Evolutionary conservation across 129 eudicot genomes (phyloP), one percentile per base, ranked within the genome.

Genomic region (Flaveria ramosissima): DNA sequence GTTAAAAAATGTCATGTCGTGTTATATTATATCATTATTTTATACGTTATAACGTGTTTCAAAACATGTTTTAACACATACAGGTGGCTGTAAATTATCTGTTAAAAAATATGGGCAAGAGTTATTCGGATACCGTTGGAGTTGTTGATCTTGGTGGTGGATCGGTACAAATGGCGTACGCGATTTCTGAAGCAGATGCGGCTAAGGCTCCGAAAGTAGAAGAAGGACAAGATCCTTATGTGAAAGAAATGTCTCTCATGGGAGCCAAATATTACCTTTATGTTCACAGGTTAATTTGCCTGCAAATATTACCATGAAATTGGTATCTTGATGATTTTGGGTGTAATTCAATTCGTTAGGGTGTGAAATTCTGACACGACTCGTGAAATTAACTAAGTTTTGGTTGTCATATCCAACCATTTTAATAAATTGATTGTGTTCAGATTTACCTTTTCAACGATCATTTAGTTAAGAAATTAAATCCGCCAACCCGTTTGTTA

Each of bases 71-170:
- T 39, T 68, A 30, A 46, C 70, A 6, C 11, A 26, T 78, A 70
- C 86, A 94, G 98, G 97, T 94, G 70, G 92, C 99, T 36, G 86
- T 94, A 66, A 94, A 94, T 82, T 94, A 94, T 80, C 75, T 94
- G n/a, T 65, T 89, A 70, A 92, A 92, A 15, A 87, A 80, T 45
- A 80, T 94, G 70, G 99, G 99, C 9, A 89, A 88, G 79, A 70
- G 77, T 23, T 94, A 87, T 83, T 82, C 92, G 1, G 48, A 70
- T 65, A 94, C 99, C 36, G 96, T 94, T 72, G 99, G 97, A 72
- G 97, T 94, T 56, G 97, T 94, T 72, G 99, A 94, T 82, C 97
- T 94, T 78, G 99, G 99, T 64, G 99, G 99, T 83, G 99, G 99
- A 70, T 94, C 99, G 65, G 97, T 94, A 78, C 99, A 94, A 74